These are phyloP conservation scores for Thyridium curvatum DNA, from an alignment of 2,329 filamentous ascomycete genomes.

Conservation along the genomic window DNA sequence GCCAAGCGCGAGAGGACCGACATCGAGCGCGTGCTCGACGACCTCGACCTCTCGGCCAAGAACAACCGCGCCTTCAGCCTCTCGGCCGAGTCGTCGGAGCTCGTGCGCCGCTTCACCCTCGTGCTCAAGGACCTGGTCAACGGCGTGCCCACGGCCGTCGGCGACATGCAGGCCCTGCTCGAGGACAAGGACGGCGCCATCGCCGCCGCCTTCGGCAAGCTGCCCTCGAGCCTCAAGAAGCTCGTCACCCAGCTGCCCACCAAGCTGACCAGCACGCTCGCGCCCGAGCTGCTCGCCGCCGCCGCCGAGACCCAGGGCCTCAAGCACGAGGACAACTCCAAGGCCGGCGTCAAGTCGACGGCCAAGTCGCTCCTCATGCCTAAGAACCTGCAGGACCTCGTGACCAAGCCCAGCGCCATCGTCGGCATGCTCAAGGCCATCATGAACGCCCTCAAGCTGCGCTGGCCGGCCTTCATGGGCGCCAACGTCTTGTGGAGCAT, in stretches of 20 bases:
- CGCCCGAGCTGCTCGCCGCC: slow-evolving; percentile 74
- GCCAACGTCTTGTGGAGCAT: slow-evolving; percentile 89
- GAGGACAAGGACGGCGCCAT: slow-evolving; percentile 57
- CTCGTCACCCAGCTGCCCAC: slow-evolving; percentile 78
- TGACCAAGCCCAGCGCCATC: slow-evolving; percentile 82
- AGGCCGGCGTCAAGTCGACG: slow-evolving; percentile 36
- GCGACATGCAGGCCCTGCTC: slow-evolving; percentile 66
- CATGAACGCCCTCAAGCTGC: slow-evolving; percentile 75
- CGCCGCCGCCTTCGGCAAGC: slow-evolving; percentile 53
- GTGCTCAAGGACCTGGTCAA: slow-evolving; percentile 89
- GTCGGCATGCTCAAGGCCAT: slow-evolving; percentile 84
- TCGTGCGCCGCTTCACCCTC: slow-evolving; percentile 78
- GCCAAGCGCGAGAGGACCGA: slow-evolving; percentile 58
- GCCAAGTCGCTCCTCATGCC: slow-evolving; percentile 64
- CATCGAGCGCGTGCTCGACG: slow-evolving; percentile 71
- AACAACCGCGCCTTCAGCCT: slow-evolving; percentile 84
- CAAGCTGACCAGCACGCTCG: slow-evolving; percentile 70
- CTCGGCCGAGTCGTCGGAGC: slow-evolving; percentile 74
- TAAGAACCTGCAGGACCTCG: slow-evolving; percentile 68
- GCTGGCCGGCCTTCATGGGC: slow-evolving; percentile 87
- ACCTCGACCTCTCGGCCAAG: slow-evolving; percentile 73
- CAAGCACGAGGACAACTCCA: slow-evolving; percentile 42
- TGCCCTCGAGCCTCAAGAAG: slow-evolving; percentile 78
- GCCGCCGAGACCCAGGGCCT: slow-evolving; percentile 69
- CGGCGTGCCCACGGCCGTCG: slow-evolving; percentile 87